Evolutionary conservation across 2,329 filamentous ascomycete species (phyloP).

Genomic region (Keithomyces neogunnii): DNA sequence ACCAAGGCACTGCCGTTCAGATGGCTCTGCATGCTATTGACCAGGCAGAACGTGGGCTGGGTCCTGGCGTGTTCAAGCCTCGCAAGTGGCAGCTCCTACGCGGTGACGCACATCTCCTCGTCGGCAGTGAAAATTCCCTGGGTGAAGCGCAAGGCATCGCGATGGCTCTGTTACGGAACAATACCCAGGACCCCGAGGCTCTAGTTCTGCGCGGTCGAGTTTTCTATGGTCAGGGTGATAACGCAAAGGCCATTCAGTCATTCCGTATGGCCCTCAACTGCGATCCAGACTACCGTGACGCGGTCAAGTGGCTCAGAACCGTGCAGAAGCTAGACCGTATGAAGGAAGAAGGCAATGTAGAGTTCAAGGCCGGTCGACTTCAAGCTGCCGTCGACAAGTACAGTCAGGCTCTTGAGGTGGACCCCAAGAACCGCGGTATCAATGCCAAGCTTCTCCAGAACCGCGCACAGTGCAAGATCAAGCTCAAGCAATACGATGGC

Average conservation of each 20-base stretch:
- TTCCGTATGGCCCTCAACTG: slow-evolving; percentile 84
- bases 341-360: slow-evolving; percentile 86
- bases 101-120: slow-evolving; percentile 85
- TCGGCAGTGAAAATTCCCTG: slow-evolving; percentile 80
- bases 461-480: slow-evolving; percentile 74
- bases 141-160: slow-evolving; percentile 90
- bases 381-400: slow-evolving; percentile 79
- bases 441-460: slow-evolving; percentile 96
- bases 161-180: slow-evolving; percentile 75
- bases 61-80: slow-evolving; percentile 65
- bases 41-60: slow-evolving; percentile 76
- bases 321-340: slow-evolving; percentile 88
- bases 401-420: slow-evolving; percentile 71
- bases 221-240: slow-evolving; percentile 86
- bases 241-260: slow-evolving; percentile 87
- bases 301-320: slow-evolving; percentile 78
- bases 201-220: slow-evolving; percentile 81
- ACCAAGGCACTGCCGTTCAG: slow-evolving; percentile 69
- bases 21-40: slow-evolving; percentile 91
- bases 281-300: slow-evolving; percentile 85
- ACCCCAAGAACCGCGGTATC: slow-evolving; percentile 80
- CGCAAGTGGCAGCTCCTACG: slow-evolving; percentile 92
- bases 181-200: slow-evolving; percentile 89
- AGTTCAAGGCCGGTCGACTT: slow-evolving; percentile 80
- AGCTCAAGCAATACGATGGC: slow-evolving; percentile 73